Evolutionary conservation across 73 alveolate species (phyloP).

Genomic region (Symbiodinium natans): DNA sequence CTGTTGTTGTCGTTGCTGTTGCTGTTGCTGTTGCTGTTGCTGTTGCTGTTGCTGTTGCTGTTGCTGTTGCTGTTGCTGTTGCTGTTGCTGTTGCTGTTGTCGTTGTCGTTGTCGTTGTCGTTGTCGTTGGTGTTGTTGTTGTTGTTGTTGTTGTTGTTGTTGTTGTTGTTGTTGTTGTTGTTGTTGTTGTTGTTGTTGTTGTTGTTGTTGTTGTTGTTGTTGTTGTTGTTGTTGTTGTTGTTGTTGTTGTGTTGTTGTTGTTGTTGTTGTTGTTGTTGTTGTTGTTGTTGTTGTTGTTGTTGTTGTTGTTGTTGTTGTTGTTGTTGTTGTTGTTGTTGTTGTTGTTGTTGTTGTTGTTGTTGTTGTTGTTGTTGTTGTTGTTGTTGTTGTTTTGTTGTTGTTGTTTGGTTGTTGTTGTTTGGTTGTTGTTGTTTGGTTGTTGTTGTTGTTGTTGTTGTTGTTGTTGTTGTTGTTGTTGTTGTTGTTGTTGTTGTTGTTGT

Average conservation of each 20-base stretch:
- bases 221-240: not conserved
- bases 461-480: not conserved
- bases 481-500: not conserved
- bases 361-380: not conserved
- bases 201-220: not conserved
- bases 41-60: too few relatives aligned
- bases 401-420: too few relatives aligned
- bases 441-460: not conserved
- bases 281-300: not conserved
- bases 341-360: not conserved
- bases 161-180: not conserved
- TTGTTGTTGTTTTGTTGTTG: too few relatives aligned
- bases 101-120: not conserved
- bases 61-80: too few relatives aligned
- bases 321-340: not conserved
- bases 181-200: not conserved
- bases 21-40: too few relatives aligned
- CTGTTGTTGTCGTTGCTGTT: too few relatives aligned
- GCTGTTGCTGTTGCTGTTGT: too few relatives aligned
- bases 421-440: too few relatives aligned
- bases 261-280: not conserved
- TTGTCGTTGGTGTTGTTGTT: too few relatives aligned
- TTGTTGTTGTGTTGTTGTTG: too few relatives aligned
- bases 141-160: not conserved
- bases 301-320: not conserved